Base-by-base conservation (phyloP, 441 rosid genomes). In the Biscutella laevigata region DNA sequence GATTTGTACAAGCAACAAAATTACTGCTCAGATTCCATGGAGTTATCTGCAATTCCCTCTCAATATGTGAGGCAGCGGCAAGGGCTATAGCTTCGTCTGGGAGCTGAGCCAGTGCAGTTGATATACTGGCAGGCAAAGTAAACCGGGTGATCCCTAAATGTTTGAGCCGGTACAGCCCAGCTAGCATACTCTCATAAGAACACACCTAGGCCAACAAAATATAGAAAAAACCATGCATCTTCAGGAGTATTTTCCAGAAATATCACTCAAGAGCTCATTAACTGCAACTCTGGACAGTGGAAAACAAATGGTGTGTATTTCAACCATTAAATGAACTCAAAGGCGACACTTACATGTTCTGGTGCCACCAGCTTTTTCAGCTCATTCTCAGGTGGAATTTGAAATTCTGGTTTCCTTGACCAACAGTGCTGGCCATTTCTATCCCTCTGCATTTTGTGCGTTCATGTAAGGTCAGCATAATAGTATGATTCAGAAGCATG, bases 51-150 rank as follows among this genome's bases (percentile, higher is more conserved):
- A 94, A 72, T 72, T 89, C 99, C 71, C 99, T 77, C 72, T 89
- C 99, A 53, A 94, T 86, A 62, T 89, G 99, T 25, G 95, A 84
- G 20, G 97, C 99, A 74, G 94, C 97, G 69, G 99, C 99, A 50
- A 94, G 77, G 64, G 94, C 89, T 63, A 94, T 83, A 62, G 99
- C 96, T 77, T 89, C 97, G 26, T 74, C 91, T 56, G 99, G 96
- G 21, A 94, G 86, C 71, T 87, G 99, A 73, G 86, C 81, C 94
- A 83, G 67, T 60, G 99, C 97, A 47, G 76, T 71, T 36, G 97
- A 80, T 64, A 89, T 74, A 61, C 84, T 79, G 66, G 86, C 77
- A 37, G 95, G 96, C 27, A 77, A 72, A 28, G 91, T 84, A 25
- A 89, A 71, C 57, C 80, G 81, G n/a, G 84, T 76, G 65, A 94